phyloP scores from a whole-genome alignment of 768 basidiomycete species.

The Boletus rubroflammeus region DNA sequence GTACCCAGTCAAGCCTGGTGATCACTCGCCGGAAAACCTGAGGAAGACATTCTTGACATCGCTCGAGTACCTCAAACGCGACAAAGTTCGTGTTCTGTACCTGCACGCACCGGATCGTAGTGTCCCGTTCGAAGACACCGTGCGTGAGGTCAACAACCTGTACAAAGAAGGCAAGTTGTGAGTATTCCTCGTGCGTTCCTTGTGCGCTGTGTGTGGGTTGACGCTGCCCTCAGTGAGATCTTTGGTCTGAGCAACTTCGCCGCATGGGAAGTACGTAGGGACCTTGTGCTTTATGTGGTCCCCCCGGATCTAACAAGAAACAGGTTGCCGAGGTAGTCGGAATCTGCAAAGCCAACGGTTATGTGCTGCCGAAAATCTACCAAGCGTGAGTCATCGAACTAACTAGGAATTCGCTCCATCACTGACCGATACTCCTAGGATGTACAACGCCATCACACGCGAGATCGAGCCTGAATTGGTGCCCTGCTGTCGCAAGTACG shows the following conservation, averaged over 20 bases:
- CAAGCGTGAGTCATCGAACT: conserved; percentile 40
- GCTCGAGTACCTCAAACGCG: conserved; percentile 40
- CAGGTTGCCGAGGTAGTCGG: conserved; percentile 56
- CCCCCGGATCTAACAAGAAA: neutral
- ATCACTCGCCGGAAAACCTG: conserved; percentile 38
- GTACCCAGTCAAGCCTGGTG: conserved; percentile 40
- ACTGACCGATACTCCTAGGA: conserved; percentile 13
- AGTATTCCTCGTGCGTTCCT: conserved; percentile 6
- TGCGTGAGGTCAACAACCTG: conserved; percentile 50
- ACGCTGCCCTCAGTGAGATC: conserved; percentile 38
- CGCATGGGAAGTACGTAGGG: conserved; percentile 47
- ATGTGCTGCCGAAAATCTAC: conserved; percentile 53
- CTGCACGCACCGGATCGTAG: conserved; percentile 59
- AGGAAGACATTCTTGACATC: conserved; percentile 46
- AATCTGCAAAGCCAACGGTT: conserved; percentile 53
- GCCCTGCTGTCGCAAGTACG: conserved; percentile 55
- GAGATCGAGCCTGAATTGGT: conserved; percentile 49
- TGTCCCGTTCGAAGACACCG: conserved; percentile 54
- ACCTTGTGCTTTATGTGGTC: neutral
- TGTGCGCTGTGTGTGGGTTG: neutral
- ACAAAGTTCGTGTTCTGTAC: conserved; percentile 51
- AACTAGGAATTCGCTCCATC: neutral
- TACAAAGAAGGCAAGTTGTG: conserved; percentile 58
- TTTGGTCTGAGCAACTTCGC: conserved; percentile 61
- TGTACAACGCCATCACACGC: conserved; percentile 49